These are phyloP conservation scores for Elsinoe arachidis DNA, from an alignment of 2,329 filamentous ascomycete species.

Conservation along the genomic window DNA sequence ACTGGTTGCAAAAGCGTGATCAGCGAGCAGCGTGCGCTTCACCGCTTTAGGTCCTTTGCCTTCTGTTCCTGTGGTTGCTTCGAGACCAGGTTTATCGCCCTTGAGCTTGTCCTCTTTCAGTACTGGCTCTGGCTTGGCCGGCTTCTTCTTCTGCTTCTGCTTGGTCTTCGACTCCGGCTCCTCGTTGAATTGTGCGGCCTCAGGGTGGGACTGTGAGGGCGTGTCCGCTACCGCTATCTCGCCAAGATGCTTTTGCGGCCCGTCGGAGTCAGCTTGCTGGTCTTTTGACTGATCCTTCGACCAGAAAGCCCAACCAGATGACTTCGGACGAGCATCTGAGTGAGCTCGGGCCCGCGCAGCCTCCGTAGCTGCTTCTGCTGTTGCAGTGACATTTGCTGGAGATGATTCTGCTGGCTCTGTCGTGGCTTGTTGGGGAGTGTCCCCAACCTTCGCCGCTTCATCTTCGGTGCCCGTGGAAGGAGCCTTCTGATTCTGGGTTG, in stretches of 20 bases:
- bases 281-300: slow-evolving; percentile 48
- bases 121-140: slow-evolving; percentile 16
- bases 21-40: background rate
- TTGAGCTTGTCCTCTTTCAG: background rate
- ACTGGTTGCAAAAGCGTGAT: slow-evolving; percentile 9
- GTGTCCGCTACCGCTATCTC: slow-evolving; percentile 44
- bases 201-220: slow-evolving; percentile 41
- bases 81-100: background rate
- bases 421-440: background rate
- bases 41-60: background rate
- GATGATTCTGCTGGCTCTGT: background rate
- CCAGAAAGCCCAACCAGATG: slow-evolving; percentile 75
- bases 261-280: slow-evolving; percentile 47
- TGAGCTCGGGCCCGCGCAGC: slow-evolving; percentile 15
- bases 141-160: slow-evolving; percentile 20
- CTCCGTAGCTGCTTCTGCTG: background rate
- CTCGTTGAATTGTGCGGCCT: slow-evolving; percentile 45
- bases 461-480: slow-evolving; percentile 10
- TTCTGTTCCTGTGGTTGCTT: background rate
- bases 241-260: slow-evolving; percentile 47
- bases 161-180: slow-evolving; percentile 21
- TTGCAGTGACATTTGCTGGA: background rate
- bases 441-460: slow-evolving; percentile 11
- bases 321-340: slow-evolving; percentile 27
- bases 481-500: slow-evolving; percentile 33